Percentiles rank a stretch among this genome's conserved stretches.
Conservation (phyloP, 768 basidiomycete genomes). For the Postia placenta region DNA sequence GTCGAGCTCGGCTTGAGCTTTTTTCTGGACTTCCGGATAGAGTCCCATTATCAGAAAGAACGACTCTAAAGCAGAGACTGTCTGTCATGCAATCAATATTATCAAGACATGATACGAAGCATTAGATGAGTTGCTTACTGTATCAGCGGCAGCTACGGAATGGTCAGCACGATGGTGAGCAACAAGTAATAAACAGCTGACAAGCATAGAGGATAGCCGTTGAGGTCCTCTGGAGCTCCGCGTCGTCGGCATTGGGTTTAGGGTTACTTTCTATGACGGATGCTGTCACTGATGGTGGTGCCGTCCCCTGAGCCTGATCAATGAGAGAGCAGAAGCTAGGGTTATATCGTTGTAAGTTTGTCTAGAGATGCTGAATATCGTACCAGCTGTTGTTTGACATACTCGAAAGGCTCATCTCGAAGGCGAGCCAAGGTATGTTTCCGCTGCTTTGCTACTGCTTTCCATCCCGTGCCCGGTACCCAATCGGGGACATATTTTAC, state of each 20-base stretch:
- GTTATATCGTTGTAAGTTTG: not conserved
- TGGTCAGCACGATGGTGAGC: not conserved
- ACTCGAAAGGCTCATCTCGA: conserved; percentile 25
- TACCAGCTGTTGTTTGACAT: conserved; percentile 10
- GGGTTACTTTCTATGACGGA: conserved; percentile 11
- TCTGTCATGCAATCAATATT: conserved; percentile 5
- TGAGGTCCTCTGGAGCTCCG: not conserved
- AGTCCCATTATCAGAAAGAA: conserved; percentile 28
- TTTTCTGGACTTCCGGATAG: conserved; percentile 22
- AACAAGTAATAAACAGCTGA: not conserved
- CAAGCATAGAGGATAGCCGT: not conserved
- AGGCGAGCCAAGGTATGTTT: conserved; percentile 13
- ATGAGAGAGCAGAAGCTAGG: not conserved
- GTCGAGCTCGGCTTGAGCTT: conserved; percentile 27
- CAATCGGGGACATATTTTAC: conserved; percentile 11
- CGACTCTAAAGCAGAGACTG: conserved; percentile 22
- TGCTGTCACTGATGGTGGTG: conserved; percentile 14
- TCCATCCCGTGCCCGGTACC: conserved; percentile 13
- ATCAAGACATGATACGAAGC: not conserved
- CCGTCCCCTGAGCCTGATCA: conserved; percentile 12
- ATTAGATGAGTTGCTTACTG: not conserved
- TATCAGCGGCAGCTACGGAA: conserved; percentile 1
- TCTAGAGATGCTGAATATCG: not conserved
- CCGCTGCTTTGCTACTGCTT: conserved; percentile 8
- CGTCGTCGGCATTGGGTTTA: conserved; percentile 7